phyloP scores from a whole-genome alignment of 768 basidiomycete species.

The Kwoniella pini region DNA sequence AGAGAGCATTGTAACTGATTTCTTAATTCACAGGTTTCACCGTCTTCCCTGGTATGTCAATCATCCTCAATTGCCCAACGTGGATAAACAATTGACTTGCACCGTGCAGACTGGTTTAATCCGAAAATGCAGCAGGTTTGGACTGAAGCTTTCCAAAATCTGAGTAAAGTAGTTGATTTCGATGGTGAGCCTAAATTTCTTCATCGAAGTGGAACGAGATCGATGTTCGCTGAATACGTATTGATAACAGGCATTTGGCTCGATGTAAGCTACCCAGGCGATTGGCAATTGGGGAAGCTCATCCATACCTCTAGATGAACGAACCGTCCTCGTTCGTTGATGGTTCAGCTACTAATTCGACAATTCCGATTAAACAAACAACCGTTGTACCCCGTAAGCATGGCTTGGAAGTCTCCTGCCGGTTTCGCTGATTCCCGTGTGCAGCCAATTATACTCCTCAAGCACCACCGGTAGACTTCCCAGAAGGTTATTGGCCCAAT shows the following conservation, averaged over 20 bases:
- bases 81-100: constrained; percentile 21
- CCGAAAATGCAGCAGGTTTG: constrained; percentile 62
- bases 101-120: constrained; percentile 57
- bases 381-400: constrained; percentile 15
- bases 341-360: constrained; percentile 52
- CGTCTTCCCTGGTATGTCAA: constrained; percentile 73
- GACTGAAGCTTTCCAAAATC: constrained; percentile 62
- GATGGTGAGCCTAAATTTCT: constrained; percentile 54
- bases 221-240: neutral
- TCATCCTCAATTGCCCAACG: neutral
- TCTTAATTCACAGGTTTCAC: neutral
- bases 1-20: neutral
- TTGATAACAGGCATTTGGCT: constrained; percentile 62
- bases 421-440: too few relatives aligned
- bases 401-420: too few relatives aligned
- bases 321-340: constrained; percentile 68
- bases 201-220: neutral
- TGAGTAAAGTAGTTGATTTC: constrained; percentile 58
- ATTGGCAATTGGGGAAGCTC: neutral
- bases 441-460: constrained; percentile 16
- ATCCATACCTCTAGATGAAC: constrained; percentile 61
- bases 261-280: constrained; percentile 21
- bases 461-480: constrained; percentile 12
- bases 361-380: constrained; percentile 14
- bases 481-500: constrained; percentile 19